These are phyloP conservation scores for Cryptosporidium viatorum DNA, from an alignment of 169 alveolate genomes.

Conservation along the genomic window DNA sequence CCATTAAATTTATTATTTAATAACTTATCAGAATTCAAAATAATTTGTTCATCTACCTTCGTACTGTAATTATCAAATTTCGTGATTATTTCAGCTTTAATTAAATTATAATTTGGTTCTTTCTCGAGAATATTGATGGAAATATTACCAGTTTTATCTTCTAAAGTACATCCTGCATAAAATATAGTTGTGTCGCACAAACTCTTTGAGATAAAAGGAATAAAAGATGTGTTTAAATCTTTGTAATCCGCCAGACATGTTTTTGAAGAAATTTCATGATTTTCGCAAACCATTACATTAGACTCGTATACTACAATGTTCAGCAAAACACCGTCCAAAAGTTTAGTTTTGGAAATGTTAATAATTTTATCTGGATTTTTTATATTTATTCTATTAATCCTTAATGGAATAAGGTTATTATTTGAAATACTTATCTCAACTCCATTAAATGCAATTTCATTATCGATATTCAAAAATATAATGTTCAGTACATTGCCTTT, in stretches of 20 bases:
- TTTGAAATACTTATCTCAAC: slow-evolving; percentile 32
- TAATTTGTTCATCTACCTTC: neutral
- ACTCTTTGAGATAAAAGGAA: slow-evolving; percentile 11
- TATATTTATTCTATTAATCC: neutral
- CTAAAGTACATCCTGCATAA: slow-evolving; percentile 3
- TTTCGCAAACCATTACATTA: neutral
- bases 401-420: slow-evolving; percentile 15
- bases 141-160: neutral
- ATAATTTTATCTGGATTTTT: neutral
- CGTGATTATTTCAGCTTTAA: neutral
- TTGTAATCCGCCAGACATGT: neutral
- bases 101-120: slow-evolving; percentile 1
- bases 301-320: neutral
- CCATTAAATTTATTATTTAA: slow-evolving; percentile 3
- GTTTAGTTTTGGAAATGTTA: neutral
- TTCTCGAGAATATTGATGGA: slow-evolving; percentile 9
- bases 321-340: neutral
- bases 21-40: neutral
- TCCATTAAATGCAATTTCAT: neutral
- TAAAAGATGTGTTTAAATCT: slow-evolving; percentile 8
- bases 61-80: neutral
- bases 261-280: neutral
- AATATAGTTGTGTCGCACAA: neutral
- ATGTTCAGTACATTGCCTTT: neutral
- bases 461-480: neutral